Conservation (phyloP, 2,329 filamentous ascomycete genomes). For the Epichloe uncinata region DNA sequence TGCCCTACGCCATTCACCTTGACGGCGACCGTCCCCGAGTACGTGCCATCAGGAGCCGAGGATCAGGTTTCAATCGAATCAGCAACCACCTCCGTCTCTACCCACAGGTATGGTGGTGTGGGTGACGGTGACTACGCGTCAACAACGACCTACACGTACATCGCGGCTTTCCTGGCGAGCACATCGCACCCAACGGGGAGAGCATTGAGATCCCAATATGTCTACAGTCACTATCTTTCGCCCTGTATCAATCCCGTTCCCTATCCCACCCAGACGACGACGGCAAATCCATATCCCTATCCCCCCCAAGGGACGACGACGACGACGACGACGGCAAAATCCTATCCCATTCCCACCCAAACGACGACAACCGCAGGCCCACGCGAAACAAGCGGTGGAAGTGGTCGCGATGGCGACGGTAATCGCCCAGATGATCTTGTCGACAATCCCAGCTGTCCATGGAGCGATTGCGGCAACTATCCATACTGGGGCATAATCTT, state of each 20-base stretch:
- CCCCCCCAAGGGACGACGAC: not conserved
- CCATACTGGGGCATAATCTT: slow-evolving; percentile 14
- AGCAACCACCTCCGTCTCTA: not conserved
- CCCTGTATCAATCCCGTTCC: slow-evolving; percentile 8
- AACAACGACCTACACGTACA: slow-evolving; percentile 2
- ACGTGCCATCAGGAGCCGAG: slow-evolving; percentile 5
- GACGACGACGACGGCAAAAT: not conserved
- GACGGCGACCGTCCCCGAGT: slow-evolving; percentile 6
- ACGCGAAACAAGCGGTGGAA: not conserved
- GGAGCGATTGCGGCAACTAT: not conserved
- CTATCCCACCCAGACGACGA: too few species aligned
- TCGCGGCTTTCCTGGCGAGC: slow-evolving; percentile 9
- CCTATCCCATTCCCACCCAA: not conserved
- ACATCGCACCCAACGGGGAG: slow-evolving; percentile 1
- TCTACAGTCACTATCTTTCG: slow-evolving; percentile 10
- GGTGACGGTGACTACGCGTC: too few species aligned
- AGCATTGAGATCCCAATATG: slow-evolving; percentile 1
- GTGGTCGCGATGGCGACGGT: not conserved
- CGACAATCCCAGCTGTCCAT: not conserved
- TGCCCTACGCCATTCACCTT: slow-evolving; percentile 18
- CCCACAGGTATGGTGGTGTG: not conserved
- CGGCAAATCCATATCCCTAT: too few species aligned
- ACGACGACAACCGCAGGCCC: slow-evolving; percentile 1
- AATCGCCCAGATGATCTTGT: not conserved
- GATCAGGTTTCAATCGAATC: slow-evolving; percentile 6